phyloP scores from a whole-genome alignment of 2,329 filamentous ascomycete genomes.

The Cercospora berteroae region DNA sequence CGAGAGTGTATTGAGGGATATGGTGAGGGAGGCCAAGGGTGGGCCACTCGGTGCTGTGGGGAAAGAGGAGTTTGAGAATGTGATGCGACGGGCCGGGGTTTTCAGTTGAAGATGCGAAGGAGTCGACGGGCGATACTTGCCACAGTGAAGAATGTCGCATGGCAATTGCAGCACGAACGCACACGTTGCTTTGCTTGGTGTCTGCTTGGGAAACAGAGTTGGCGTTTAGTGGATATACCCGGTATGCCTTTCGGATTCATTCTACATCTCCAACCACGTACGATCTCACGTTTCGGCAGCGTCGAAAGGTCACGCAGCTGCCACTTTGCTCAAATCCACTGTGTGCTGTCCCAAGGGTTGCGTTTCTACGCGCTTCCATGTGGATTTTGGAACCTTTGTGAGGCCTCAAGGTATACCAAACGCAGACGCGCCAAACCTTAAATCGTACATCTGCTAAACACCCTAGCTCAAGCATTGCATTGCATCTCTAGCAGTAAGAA shows the following conservation, averaged over 20 bases:
- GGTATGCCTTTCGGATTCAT: not conserved
- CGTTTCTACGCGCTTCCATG: not conserved
- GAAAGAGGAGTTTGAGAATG: constrained; percentile 77
- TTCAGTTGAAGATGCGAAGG: constrained; percentile 59
- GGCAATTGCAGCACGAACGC: not conserved
- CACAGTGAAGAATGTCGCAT: not conserved
- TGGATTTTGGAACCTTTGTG: not conserved
- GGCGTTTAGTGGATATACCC: constrained; percentile 12
- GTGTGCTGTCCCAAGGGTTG: not conserved
- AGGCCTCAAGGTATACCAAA: not conserved
- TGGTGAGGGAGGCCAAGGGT: constrained; percentile 92
- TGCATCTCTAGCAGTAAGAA: not conserved
- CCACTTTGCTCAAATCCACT: not conserved
- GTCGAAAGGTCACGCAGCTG: not conserved
- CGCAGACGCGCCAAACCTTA: not conserved
- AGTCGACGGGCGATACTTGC: not conserved
- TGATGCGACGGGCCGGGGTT: constrained; percentile 80
- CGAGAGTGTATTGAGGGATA: constrained; percentile 82
- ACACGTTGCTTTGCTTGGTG: not conserved
- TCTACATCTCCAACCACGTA: not conserved
- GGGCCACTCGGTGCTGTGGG: constrained; percentile 71
- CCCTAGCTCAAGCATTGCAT: not conserved
- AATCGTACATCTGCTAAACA: not conserved
- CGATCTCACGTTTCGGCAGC: not conserved
- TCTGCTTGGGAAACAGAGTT: not conserved